Base-by-base conservation (phyloP, 2,329 filamentous ascomycete species). In the Aspergillus sp. region DNA sequence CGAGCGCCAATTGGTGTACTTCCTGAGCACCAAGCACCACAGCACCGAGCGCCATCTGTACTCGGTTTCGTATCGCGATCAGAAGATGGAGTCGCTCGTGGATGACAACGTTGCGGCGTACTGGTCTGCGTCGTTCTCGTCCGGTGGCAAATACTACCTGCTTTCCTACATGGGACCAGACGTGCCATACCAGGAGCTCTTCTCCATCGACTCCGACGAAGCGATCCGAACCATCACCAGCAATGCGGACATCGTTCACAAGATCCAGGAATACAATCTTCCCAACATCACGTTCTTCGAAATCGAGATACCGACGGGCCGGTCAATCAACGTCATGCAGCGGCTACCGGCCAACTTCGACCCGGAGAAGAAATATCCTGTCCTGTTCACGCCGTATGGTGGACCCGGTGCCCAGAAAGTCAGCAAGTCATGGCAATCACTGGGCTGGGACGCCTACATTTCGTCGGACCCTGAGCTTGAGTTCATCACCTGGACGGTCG, bases 131-230 rank as follows among this genome's bases (percentile, higher is more conserved):
- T 79, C 75, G 1, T 82, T 82, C 57, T 81, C 78, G 0, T 65
- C 72, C 2, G 63, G 58, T 1, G 74, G 71, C 0, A 71, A 71
- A 2, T 83, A 77, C 61, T 82, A 81, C 47, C 71, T 82, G 26
- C 68, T 82, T 2, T 69, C 62, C 32, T 83, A 83, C 50, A 57
- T 61, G 12, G 79, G 79, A 0, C 79, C 79, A 0, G 72, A 81
- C 34, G 72, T 83, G 0, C 78, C 79, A 0, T 82, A 80, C 55
- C 77, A 82, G 47, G 75, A 80, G 41, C 64, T 83, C 1, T 80
- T 80, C 57, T 60, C 71, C 0, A 51, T 69, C 39, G 72, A 78
- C 48, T 67, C 68, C 13, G 70, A 46, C 5, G 66, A 59, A 20
- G 69, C 76, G 0, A 53, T 82, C 6, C 69, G 72, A 4, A 74